These are phyloP conservation scores for Fusarium neocosmosporiellum DNA, from an alignment of 2,329 filamentous ascomycete species.

Conservation along the genomic window DNA sequence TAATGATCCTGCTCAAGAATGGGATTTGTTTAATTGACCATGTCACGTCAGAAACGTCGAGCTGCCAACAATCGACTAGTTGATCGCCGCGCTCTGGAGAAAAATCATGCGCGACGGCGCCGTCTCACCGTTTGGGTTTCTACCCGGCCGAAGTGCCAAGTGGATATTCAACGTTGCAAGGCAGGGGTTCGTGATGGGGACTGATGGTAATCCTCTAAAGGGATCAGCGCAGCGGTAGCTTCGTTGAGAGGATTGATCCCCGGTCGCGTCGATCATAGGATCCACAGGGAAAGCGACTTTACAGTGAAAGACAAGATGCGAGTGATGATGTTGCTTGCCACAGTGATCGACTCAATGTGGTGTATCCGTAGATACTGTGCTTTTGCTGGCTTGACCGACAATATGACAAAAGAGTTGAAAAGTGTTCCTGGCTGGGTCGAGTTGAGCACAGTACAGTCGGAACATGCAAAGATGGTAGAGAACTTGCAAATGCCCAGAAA, in stretches of 20 bases:
- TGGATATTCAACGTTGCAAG: neutral
- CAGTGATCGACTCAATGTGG: neutral
- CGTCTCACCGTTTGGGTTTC: too few species aligned
- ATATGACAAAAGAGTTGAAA: too few species aligned
- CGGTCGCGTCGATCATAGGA: neutral
- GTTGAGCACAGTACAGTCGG: too few species aligned
- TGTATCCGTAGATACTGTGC: too few species aligned
- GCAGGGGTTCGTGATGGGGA: slow-evolving; percentile 1
- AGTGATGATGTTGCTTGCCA: neutral
- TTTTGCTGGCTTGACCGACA: too few species aligned
- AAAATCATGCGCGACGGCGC: too few species aligned
- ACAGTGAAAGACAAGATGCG: too few species aligned
- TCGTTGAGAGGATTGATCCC: neutral
- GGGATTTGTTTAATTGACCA: neutral
- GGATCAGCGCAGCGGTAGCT: slow-evolving; percentile 10
- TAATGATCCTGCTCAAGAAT: neutral
- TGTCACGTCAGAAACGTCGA: neutral
- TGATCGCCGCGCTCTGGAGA: too few species aligned
- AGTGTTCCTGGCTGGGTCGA: too few species aligned
- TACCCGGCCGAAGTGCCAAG: neutral
- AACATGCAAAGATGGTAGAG: too few species aligned
- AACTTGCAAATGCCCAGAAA: too few species aligned
- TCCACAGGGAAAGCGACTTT: neutral
- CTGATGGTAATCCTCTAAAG: slow-evolving; percentile 9
- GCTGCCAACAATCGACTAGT: neutral